Evolutionary conservation across 805 yeast species (phyloP), one percentile per base, ranked within the genome.

Genomic region (Candida sakaeoensis): DNA sequence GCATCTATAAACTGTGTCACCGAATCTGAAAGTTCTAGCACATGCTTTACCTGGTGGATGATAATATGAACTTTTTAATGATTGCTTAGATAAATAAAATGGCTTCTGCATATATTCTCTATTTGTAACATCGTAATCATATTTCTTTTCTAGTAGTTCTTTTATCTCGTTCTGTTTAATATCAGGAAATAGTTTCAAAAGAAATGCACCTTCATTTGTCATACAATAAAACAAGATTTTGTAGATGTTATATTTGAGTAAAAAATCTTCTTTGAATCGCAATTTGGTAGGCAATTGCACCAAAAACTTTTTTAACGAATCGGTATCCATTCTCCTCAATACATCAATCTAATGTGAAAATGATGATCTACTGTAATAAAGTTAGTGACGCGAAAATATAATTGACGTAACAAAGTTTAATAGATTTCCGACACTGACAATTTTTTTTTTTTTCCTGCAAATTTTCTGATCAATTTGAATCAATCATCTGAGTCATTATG

Each of bases 1-100:
- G 53, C 95, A 85, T 40, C 87, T 66, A 54, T 82, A 85, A 15
- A 83, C 81, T 0, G 82, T 79, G 44, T 82, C 85, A 17, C 83
- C 83, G 3, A 58, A 51, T 28, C 68, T 71, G 48, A 85, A 79
- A 25, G 76, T 68, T 40, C 80, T 68, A 3, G 89, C 83, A 64
- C 95, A 85, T 14, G 80, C 78, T 49, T 82, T 73, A n/a, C 79
- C 81, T 2, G 61, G 54, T 40, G 85, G 86, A 28, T 69, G 74
- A 15, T 57, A 44, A 39, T 64, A 62, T 4, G 24, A 21, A 13
- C 16, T 24, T 25, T 34, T 34, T 12, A 25, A 17, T 3, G 41
- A 17, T 12, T 27, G 14, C 16, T 43, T 39, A 2, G 30, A 21
- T 18, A 47, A 41, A 34, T 51, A 55, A 17, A 50, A 46, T 4